These are phyloP conservation scores for Eucalyptus caleyi DNA, from an alignment of 345 rosid species.

Conservation along the genomic window DNA sequence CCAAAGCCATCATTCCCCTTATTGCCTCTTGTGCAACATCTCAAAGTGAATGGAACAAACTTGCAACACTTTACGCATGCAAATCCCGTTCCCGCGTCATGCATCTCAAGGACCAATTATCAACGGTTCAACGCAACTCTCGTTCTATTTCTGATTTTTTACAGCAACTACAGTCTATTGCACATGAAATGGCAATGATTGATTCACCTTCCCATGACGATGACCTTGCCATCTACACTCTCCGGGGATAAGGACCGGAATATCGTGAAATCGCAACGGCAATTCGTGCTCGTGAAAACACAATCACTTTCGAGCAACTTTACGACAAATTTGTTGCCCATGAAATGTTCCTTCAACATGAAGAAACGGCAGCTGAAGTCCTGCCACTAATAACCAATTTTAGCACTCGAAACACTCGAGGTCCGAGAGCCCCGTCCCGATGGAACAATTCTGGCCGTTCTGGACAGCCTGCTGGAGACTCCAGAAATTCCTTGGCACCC, in stretches of 20 bases:
- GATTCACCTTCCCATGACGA: background rate
- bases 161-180: background rate
- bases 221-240: background rate
- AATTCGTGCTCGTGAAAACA: background rate
- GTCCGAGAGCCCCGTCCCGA: background rate
- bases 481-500: background rate
- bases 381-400: background rate
- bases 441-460: too few relatives aligned
- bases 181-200: background rate
- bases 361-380: background rate
- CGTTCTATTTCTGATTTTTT: background rate
- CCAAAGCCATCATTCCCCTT: too few relatives aligned
- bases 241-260: background rate
- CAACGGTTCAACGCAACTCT: background rate
- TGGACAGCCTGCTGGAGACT: background rate
- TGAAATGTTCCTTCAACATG: background rate
- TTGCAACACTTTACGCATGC: background rate
- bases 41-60: background rate
- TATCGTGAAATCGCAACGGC: background rate
- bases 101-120: background rate
- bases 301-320: background rate
- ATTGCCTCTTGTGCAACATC: too few relatives aligned
- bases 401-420: background rate
- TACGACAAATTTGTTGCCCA: background rate
- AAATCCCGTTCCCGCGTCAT: background rate